phyloP scores from a whole-genome alignment of 2,329 filamentous ascomycete genomes.

The Microdochium trichocladiopsis region DNA sequence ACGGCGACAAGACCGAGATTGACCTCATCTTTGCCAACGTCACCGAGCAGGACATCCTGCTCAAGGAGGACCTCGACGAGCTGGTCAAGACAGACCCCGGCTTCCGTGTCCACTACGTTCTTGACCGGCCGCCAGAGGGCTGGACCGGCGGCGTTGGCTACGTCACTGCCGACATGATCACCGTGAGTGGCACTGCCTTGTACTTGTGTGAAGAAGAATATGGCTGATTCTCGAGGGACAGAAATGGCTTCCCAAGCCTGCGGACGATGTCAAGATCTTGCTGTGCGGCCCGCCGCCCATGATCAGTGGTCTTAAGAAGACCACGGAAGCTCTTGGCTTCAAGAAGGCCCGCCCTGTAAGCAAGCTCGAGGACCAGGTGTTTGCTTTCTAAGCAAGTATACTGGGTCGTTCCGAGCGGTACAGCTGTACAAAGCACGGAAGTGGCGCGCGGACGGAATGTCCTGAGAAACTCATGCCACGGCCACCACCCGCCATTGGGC shows the following conservation, averaged over 20 bases:
- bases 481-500: too few relatives aligned
- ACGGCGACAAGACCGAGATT: constrained; percentile 80
- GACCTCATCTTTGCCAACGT: constrained; percentile 98
- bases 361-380: constrained; percentile 97
- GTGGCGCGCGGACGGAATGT: too few relatives aligned
- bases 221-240: constrained; percentile 27
- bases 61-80: constrained; percentile 84
- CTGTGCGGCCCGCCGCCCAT: constrained; percentile 95
- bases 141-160: constrained; percentile 94
- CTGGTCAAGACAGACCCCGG: constrained; percentile 69
- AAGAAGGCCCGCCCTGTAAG: constrained; percentile 89
- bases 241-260: constrained; percentile 76
- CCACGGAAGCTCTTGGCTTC: constrained; percentile 81
- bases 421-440: too few relatives aligned
- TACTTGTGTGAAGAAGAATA: not conserved
- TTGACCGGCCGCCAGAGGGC: constrained; percentile 88
- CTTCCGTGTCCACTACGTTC: constrained; percentile 87
- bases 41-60: constrained; percentile 82
- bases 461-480: too few relatives aligned
- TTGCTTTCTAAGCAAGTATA: constrained; percentile 66
- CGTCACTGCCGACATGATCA: constrained; percentile 93
- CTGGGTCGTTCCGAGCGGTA: not conserved
- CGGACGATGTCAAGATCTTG: constrained; percentile 84
- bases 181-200: constrained; percentile 41
- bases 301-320: constrained; percentile 96